phyloP scores from a whole-genome alignment of 2,329 filamentous ascomycete species.

The Pestalotiopsis sp. region DNA sequence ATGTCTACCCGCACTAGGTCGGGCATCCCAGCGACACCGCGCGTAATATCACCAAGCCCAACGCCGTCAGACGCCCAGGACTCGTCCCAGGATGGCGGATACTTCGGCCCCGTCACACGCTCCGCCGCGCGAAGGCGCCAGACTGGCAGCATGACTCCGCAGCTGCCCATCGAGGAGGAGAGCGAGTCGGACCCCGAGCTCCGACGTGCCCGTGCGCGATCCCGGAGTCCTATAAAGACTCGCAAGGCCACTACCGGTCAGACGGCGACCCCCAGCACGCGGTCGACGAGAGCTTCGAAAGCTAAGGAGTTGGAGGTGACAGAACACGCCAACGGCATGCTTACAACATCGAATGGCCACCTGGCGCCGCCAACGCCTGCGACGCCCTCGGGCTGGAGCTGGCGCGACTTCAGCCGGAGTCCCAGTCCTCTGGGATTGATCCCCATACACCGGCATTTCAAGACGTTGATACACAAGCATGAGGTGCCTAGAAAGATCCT shows the following conservation, averaged over 20 bases:
- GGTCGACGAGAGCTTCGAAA: neutral
- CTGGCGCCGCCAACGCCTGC: conserved; percentile 68
- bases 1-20: conserved; percentile 55
- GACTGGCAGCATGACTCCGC: conserved; percentile 46
- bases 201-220: conserved; percentile 69
- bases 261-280: conserved; percentile 46
- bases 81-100: conserved; percentile 54
- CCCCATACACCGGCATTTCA: conserved; percentile 90
- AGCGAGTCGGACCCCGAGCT: conserved; percentile 49
- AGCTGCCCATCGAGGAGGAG: conserved; percentile 56
- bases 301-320: conserved; percentile 27
- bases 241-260: conserved; percentile 56
- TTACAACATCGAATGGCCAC: conserved; percentile 60
- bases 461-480: conserved; percentile 91
- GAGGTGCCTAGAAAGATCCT: conserved; percentile 93
- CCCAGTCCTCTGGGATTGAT: conserved; percentile 93
- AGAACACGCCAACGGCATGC: conserved; percentile 20
- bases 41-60: conserved; percentile 88
- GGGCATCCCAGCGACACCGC: conserved; percentile 74
- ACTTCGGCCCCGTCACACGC: conserved; percentile 76
- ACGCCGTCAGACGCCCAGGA: conserved; percentile 61
- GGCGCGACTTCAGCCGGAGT: conserved; percentile 87
- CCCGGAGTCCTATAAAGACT: conserved; percentile 65
- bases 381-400: conserved; percentile 66
- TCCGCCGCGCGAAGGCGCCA: conserved; percentile 67